Evolutionary conservation across 352 stramenopile species (phyloP).

Genomic region (Phytophthora sp.): DNA sequence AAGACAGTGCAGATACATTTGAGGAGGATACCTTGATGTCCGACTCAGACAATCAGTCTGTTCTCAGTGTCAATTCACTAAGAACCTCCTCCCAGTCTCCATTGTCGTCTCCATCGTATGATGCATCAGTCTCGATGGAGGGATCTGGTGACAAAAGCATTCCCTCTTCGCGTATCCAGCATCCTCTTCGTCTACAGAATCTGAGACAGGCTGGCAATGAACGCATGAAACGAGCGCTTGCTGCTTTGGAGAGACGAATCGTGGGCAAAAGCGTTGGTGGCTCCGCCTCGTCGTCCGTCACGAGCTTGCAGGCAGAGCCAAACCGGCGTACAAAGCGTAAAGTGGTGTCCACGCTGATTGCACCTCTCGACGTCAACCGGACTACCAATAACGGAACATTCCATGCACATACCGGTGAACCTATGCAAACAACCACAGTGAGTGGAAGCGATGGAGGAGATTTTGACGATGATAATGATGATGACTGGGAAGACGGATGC

Average conservation of each 20-base stretch:
- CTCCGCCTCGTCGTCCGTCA: slow-evolving; percentile 3
- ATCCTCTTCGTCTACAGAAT: slow-evolving; percentile 69
- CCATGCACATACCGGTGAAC: neutral
- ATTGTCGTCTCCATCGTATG: slow-evolving; percentile 12
- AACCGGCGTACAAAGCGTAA: slow-evolving; percentile 31
- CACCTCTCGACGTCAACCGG: slow-evolving; percentile 17
- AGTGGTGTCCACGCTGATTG: slow-evolving; percentile 27
- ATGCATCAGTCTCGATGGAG: neutral
- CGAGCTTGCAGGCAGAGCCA: neutral
- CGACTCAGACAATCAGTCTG: slow-evolving; percentile 36
- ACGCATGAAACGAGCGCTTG: slow-evolving; percentile 60
- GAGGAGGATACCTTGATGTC: slow-evolving; percentile 30
- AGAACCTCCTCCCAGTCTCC: slow-evolving; percentile 16
- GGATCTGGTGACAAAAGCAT: neutral
- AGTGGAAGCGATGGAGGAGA: slow-evolving; percentile 9
- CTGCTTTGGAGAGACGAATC: slow-evolving; percentile 73
- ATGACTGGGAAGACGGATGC: slow-evolving; percentile 40
- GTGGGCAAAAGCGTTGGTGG: slow-evolving; percentile 43
- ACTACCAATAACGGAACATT: slow-evolving; percentile 2
- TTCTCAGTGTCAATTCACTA: slow-evolving; percentile 29
- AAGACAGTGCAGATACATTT: slow-evolving; percentile 21
- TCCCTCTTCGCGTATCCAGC: slow-evolving; percentile 23
- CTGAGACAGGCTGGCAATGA: slow-evolving; percentile 50
- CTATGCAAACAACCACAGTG: neutral
- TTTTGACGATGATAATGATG: slow-evolving; percentile 25